Evolutionary conservation across 2,329 filamentous ascomycete genomes (phyloP), one percentile per base, ranked within the genome.

Genomic region (Huntiella savannae): DNA sequence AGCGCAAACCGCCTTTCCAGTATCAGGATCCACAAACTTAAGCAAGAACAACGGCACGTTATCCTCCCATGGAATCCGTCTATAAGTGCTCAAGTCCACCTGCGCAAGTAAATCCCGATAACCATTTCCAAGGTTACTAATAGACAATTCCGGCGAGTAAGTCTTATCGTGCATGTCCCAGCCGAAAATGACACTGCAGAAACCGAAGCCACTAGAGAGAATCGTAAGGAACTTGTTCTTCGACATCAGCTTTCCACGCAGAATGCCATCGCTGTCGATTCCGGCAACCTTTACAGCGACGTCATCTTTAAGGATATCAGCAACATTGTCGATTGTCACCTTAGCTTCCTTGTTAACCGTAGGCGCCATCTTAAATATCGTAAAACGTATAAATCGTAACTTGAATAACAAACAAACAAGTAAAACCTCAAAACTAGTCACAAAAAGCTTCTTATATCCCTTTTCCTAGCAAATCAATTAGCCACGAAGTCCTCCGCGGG

Each of bases 81-180:
- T 71, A 61, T 81, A 94, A 51, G 72, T 82, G 49, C 63, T 66
- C 35, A 94, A 65, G 57, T 95, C 86, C 1, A 86, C 79, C 34
- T 88, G 67, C 11, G 87, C 86, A 43, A 93, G 71, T 38, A 94
- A 64, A 60, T 94, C 87, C 53, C 79, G 74, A 62, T 93, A 94
- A 38, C 86, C 86, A 59, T 93, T 94, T 56, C 84, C 79, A 54
- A 82, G 82, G 64, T 93, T 94, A 63, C 83, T 91, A 60, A 94
- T 80, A 56, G 74, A 73, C 52, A 94, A 73, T 63, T 94, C 86
- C 55, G 72, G 76, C 59, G 83, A 79, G 61, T 94, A 95, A 8
- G 84, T 92, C 65, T 77, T 71, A 58, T 95, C 87, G 62, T 95
- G 86, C 84, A 94, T 93, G 62, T 95, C 86, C 87, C 87, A 94